These are phyloP conservation scores for Candolleomyces eurysporus DNA, from an alignment of 768 basidiomycete genomes.

Conservation along the genomic window DNA sequence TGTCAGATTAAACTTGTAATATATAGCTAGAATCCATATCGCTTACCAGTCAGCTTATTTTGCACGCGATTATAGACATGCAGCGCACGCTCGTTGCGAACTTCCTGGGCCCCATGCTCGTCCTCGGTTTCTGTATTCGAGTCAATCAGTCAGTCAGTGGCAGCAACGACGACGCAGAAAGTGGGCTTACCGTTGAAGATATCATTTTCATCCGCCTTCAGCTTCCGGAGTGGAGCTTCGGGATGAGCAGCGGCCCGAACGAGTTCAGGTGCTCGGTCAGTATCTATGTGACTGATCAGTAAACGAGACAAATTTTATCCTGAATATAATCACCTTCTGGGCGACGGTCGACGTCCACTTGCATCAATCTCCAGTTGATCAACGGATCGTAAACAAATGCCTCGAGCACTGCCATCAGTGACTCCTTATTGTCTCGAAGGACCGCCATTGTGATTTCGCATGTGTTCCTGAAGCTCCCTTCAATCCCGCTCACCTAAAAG, in stretches of 20 bases:
- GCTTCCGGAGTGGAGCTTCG: constrained; percentile 76
- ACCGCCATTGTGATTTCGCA: constrained; percentile 99
- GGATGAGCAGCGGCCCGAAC: constrained; percentile 69
- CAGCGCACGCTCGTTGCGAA: constrained; percentile 87
- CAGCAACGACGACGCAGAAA: background rate
- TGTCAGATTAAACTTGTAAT: background rate
- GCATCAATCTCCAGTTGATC: constrained; percentile 95
- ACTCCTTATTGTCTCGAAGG: constrained; percentile 94
- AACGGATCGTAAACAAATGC: constrained; percentile 98
- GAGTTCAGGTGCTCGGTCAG: constrained; percentile 59
- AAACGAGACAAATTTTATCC: constrained; percentile 3
- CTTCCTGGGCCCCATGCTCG: constrained; percentile 71
- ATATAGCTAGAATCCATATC: background rate
- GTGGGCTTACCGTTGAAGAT: constrained; percentile 76
- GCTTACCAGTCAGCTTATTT: constrained; percentile 86
- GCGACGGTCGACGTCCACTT: constrained; percentile 75
- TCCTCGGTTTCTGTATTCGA: constrained; percentile 37
- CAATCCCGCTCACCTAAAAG: constrained; percentile 88
- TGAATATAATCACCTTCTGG: constrained; percentile 52
- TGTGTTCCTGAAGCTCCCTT: constrained; percentile 93
- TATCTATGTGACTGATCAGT: constrained; percentile 40
- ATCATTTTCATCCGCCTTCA: constrained; percentile 90
- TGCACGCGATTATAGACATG: constrained; percentile 94
- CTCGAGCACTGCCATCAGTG: constrained; percentile 97
- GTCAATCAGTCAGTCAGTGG: constrained; percentile 3